These are phyloP conservation scores for Teunomyces stri DNA, from an alignment of 805 yeast species.

Conservation along the genomic window DNA sequence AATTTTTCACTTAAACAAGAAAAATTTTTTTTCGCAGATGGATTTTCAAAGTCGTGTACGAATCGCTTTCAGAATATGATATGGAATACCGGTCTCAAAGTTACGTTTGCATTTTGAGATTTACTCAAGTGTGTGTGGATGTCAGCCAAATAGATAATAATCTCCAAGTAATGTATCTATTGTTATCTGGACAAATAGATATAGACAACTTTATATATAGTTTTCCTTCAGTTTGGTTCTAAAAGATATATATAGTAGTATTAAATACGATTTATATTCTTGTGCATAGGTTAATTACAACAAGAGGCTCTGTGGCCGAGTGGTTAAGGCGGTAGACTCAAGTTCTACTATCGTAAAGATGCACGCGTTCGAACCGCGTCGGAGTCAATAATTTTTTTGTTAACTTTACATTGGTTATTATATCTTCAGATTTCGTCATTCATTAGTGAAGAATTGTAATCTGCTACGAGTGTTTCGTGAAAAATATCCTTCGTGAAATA, in stretches of 20 bases:
- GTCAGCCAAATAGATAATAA: background rate
- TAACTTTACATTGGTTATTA: background rate
- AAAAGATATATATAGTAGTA: no score
- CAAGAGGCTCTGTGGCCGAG: constrained; percentile 12
- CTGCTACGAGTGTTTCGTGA: background rate
- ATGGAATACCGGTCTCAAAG: background rate
- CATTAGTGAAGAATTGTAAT: no score
- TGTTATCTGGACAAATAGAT: no score
- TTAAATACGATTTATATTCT: no score
- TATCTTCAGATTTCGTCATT: background rate
- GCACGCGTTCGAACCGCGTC: constrained; percentile 16
- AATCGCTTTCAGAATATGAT: background rate
- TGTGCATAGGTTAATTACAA: background rate
- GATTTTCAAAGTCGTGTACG: background rate
- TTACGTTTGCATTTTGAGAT: background rate
- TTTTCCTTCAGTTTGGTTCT: no score
- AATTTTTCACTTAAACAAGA: constrained; percentile 1
- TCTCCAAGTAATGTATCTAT: no score
- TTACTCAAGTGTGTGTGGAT: background rate
- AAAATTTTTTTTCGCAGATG: background rate
- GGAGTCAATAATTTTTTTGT: constrained; percentile 10
- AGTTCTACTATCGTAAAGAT: constrained; percentile 13
- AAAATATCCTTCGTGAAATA: no score
- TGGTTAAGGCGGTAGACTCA: constrained; percentile 14
- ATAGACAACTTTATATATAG: no score